Evolutionary conservation across 2,329 filamentous ascomycete species (phyloP), one percentile per base, ranked within the genome.

Genomic region (Aureobasidium pullulans): DNA sequence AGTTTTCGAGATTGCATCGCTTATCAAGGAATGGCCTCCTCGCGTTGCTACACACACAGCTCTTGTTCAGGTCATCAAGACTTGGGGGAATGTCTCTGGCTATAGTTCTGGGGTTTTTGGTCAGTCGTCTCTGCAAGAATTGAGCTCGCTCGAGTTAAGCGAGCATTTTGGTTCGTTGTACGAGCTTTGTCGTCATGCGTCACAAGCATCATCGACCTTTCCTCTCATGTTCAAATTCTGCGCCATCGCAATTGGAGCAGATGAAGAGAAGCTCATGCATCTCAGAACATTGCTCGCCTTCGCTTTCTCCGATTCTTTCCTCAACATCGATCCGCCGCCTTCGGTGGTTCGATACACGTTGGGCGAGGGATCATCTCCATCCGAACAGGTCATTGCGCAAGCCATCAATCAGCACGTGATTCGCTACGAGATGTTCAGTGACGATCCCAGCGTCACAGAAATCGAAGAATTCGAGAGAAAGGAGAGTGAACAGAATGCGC

Each of bases 281-380:
- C 13, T 61, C 3, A 28, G 46, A 9, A 61, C 60, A 5, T 37
- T 61, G 23, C 46, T 61, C 3, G 60, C 60, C 15, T 61, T 61
- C 28, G 52, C 50, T 6, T 31, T 61, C 16, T 50, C 49, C 13
- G 36, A 48, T 6, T 15, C 7, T 5, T 59, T 59, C 0, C 34
- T 61, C 0, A 52, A 64, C 15, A 52, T 63, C 10, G 43, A 62
- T 1, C 52, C 61, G 7, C 47, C 52, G 32, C n/a, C 9, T 7
- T 31, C 29, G 28, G 16, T n/a, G 6, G 15, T 1, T 31, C n/a
- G 13, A 6, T 39, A 52, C 19, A 29, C 6, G 4, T 29, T 52
- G 11, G 8, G 19, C 10, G 6, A 52, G 6, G 54, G 54, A n/a
- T 48, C 42, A 6, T 39, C 32, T 11, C 43, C 28, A 19, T 11